Conservation (phyloP, 768 basidiomycete genomes). For the Mycena polygramma region DNA sequence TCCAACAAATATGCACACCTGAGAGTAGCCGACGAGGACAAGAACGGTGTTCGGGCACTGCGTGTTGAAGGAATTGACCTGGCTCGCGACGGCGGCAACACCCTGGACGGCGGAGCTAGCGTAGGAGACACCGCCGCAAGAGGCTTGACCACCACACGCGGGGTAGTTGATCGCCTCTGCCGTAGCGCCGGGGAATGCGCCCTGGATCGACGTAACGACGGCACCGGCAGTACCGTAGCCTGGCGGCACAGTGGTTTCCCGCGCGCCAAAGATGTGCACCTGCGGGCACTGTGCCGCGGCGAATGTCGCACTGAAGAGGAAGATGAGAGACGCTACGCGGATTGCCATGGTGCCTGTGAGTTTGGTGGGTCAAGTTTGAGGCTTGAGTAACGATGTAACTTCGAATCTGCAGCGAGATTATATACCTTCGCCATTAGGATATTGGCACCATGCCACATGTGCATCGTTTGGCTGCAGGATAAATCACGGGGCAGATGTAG, state of each 20-base stretch:
- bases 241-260: constrained; percentile 49
- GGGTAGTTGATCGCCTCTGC: constrained; percentile 51
- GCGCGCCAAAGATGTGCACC: constrained; percentile 52
- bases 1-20: constrained; percentile 35
- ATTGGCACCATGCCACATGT: too few species aligned
- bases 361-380: not conserved
- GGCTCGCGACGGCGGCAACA: constrained; percentile 45
- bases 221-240: constrained; percentile 48
- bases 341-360: constrained; percentile 18
- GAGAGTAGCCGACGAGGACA: constrained; percentile 51
- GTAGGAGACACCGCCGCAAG: constrained; percentile 49
- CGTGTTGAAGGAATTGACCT: constrained; percentile 50
- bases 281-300: constrained; percentile 44
- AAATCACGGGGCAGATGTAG: not conserved
- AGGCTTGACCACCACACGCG: constrained; percentile 51
- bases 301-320: constrained; percentile 31
- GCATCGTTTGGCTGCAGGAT: not conserved
- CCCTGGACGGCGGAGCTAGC: constrained; percentile 48
- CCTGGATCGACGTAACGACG: constrained; percentile 45
- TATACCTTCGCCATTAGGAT: not conserved
- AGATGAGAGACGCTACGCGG: constrained; percentile 29
- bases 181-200: constrained; percentile 47
- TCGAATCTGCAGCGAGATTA: not conserved
- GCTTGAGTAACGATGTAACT: not conserved
- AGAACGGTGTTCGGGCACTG: constrained; percentile 48